These are phyloP conservation scores for Vitellaria paradoxa DNA, from an alignment of 179 eudicot species.

Conservation along the genomic window DNA sequence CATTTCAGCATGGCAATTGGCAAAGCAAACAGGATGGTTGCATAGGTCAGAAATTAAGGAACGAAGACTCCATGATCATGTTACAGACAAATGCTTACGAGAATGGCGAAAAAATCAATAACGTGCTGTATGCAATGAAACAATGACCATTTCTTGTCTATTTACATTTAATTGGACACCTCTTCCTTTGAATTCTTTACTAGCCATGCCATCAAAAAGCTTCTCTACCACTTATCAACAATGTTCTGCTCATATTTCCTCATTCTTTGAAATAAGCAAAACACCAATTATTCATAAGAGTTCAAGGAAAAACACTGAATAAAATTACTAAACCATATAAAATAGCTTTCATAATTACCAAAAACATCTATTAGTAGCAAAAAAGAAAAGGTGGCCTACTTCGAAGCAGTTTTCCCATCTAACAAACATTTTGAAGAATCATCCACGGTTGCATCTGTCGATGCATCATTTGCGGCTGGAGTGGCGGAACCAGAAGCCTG, in stretches of 20 bases:
- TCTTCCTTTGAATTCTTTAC: background rate
- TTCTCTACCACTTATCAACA: background rate
- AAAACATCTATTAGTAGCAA: background rate
- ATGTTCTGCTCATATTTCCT: background rate
- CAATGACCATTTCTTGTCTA: no score
- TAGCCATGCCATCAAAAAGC: background rate
- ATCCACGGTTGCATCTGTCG: conserved; percentile 43
- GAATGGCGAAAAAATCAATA: background rate
- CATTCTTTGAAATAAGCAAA: conserved; percentile 1
- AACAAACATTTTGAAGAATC: conserved; percentile 53
- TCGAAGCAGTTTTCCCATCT: conserved; percentile 57
- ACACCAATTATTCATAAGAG: background rate
- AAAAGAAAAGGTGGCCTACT: conserved; percentile 31
- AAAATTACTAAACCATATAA: background rate
- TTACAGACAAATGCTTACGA: background rate
- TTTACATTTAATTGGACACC: background rate
- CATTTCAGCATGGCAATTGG: background rate
- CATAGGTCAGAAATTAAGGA: background rate
- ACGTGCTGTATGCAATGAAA: background rate
- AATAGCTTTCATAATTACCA: background rate
- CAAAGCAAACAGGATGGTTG: background rate
- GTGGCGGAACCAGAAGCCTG: conserved; percentile 33
- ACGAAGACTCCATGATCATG: background rate
- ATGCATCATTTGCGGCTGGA: conserved; percentile 31
- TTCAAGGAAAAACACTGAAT: background rate